Base-by-base conservation (phyloP, 116 monocot species). In the Iris pallida region DNA sequence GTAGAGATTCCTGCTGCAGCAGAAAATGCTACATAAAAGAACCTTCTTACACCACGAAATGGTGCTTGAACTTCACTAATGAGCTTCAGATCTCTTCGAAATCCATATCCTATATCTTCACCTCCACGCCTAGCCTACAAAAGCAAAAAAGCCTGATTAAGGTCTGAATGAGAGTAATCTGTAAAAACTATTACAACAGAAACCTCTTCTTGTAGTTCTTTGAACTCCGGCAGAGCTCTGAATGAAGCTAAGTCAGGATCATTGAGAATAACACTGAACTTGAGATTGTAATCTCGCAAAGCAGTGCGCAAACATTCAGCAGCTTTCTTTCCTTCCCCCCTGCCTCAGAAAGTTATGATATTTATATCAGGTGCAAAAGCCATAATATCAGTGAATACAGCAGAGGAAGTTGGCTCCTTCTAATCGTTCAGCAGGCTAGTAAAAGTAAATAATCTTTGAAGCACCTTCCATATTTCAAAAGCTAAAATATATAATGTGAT, bases 41-140 rank as follows among this genome's bases (percentile, higher is more conserved):
- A 97, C 79, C 90, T 92, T 73, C 97, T 82, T 58, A 97, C 85
- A 66, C 97, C 92, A 67, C 97, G 92, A 85, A 97, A 97, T 77
- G 97, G 97, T 70, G 97, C 92, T 74, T 89, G 93, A 66, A 97
- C 97, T 82, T 97, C 97, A 81, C 97, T 90, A 53, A 97, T 97
- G 52, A 97, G 87, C 78, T 97, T 97, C 57, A 97, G 81, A 68
- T 97, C 97, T 85, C 97, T 92, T 70, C 87, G 82, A 70, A 97
- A 97, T 59, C 97, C 87, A 83, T 85, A 92, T 9, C 97, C 97
- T 64, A 97, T 78, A 65, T 90, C 97, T 66, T 92, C 87, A 70
- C 97, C 87, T 42, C 97, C 97, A 49, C 45, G 44, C 51, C 85
- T 92, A 18, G 97, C 97, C 97, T 97, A 66, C 2, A 75, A 58